Evolutionary conservation across 495 filamentous ascomycete genomes (phyloP), one percentile per base, ranked within the genome.

Genomic region (Annulohypoxylon stygium): DNA sequence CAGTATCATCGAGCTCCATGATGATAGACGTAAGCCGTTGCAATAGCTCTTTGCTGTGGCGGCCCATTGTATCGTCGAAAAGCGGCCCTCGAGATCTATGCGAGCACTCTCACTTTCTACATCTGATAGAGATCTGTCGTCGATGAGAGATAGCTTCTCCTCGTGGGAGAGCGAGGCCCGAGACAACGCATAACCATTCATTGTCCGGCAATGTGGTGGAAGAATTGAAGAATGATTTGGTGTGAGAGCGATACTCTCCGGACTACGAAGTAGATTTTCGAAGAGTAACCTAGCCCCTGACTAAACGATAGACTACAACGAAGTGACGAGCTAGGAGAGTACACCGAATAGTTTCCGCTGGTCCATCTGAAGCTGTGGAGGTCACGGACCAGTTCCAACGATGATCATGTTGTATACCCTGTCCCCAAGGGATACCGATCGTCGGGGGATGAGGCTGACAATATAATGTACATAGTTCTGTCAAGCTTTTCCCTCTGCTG

Each of bases 121-220:
- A 67, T 80, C 77, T 10, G 76, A 80, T 7, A 73, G 37, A 30
- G 78, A 69, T 36, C 73, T 72, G 26, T 79, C 76, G 25, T 78
- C 75, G 48, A 82, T 67, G 34, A 81, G 69, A 54, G 67, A 71
- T 43, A 64, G 59, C 66, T 75, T 80, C 69, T 83, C 80, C 72
- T 81, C 76, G 58, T 77, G 59, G 67, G 59, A 62, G 73, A 75
- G 73, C 37, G 75, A 74, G 71, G 68, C 67, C 26, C 54, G 66
- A 2, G 77, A 72, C 18, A 60, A 36, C 55, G 71, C 74, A 57
- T 77, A 72, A 53, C 69, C 70, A 70, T 78, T 78, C 80, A 81
- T 81, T 69, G 67, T 77, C 59, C 61, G 69, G 76, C 65, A 71
- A 73, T 61, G 47, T 50, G 41, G 53, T 60, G 63, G 61, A 67